Percentiles rank a stretch among this genome's conserved stretches.
These are phyloP conservation scores for Vitis hybrid DNA, from an alignment of 177 flowering plant genomes.

Conservation along the genomic window DNA sequence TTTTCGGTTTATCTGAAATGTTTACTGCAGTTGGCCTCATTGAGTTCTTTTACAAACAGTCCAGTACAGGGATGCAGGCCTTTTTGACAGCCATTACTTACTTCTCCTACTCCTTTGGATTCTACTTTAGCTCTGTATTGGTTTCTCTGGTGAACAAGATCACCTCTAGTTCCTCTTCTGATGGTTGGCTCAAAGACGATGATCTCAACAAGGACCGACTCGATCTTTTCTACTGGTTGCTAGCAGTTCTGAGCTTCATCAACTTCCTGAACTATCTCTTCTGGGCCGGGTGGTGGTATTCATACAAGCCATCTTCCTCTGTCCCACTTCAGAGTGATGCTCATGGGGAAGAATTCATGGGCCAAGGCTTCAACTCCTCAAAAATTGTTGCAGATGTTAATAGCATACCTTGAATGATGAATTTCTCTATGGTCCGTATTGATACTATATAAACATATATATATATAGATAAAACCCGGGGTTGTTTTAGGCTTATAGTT, in stretches of 20 bases:
- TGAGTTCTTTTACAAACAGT: constrained; percentile 91
- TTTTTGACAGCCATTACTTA: constrained; percentile 87
- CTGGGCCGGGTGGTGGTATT: constrained; percentile 77
- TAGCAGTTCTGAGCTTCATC: constrained; percentile 78
- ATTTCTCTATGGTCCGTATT: constrained; percentile 14
- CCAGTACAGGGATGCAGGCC: constrained; percentile 76
- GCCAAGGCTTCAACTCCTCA: constrained; percentile 25
- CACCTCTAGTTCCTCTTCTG: constrained; percentile 40
- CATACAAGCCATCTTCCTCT: constrained; percentile 31
- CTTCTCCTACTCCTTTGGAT: constrained; percentile 93
- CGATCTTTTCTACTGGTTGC: constrained; percentile 88
- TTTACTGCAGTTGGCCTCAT: constrained; percentile 87
- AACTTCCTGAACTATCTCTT: constrained; percentile 83
- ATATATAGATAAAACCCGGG: too few relatives aligned
- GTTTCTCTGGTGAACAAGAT: constrained; percentile 80
- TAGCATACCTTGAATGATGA: constrained; percentile 23
- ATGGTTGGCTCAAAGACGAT: constrained; percentile 81
- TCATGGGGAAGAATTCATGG: constrained; percentile 17
- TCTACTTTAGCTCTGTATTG: constrained; percentile 76
- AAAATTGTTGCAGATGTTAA: constrained; percentile 29
- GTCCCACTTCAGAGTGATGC: constrained; percentile 18
- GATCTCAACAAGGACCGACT: constrained; percentile 84
- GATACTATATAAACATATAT: background rate
- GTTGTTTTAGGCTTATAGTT: background rate
- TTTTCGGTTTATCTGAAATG: constrained; percentile 91